These are phyloP conservation scores for Ramularia endophylla DNA, from an alignment of 2,329 filamentous ascomycete species.

Conservation along the genomic window DNA sequence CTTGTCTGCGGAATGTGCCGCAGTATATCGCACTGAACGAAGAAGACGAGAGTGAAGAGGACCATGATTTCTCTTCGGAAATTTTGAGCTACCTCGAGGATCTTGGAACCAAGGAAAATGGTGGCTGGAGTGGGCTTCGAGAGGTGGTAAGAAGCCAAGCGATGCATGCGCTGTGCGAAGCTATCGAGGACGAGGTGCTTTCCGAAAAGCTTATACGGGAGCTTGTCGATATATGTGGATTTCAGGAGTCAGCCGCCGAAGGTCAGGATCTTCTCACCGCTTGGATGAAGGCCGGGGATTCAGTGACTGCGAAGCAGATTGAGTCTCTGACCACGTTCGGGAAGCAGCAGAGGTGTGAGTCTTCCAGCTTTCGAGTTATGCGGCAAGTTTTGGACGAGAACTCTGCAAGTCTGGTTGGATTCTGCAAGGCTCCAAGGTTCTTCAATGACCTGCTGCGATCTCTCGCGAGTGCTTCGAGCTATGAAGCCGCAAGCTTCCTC, in stretches of 20 bases:
- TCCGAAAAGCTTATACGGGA: conserved; percentile 5
- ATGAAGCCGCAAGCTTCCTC: conserved; percentile 3
- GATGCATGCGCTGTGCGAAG: conserved; percentile 32
- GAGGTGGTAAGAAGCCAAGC: conserved; percentile 38
- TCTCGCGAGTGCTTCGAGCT: not conserved
- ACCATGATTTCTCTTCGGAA: conserved; percentile 32
- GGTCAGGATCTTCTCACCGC: conserved; percentile 2
- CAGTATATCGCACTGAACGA: conserved; percentile 36
- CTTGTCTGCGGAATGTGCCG: conserved; percentile 37
- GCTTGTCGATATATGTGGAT: conserved; percentile 8
- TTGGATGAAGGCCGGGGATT: conserved; percentile 1
- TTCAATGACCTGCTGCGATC: conserved; percentile 5
- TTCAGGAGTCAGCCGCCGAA: conserved; percentile 4
- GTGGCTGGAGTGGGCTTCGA: conserved; percentile 36
- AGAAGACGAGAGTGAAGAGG: conserved; percentile 28
- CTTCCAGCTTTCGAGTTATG: conserved; percentile 1
- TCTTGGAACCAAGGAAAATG: conserved; percentile 29
- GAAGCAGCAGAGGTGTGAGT: not conserved
- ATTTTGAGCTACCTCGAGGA: conserved; percentile 37
- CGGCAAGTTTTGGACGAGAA: not conserved
- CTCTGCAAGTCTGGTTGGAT: not conserved
- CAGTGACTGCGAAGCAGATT: not conserved
- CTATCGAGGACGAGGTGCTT: conserved; percentile 32
- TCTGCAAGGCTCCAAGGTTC: not conserved
- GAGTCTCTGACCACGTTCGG: not conserved